phyloP scores from a whole-genome alignment of 352 stramenopile species.

The Globisporangium yorkense region DNA sequence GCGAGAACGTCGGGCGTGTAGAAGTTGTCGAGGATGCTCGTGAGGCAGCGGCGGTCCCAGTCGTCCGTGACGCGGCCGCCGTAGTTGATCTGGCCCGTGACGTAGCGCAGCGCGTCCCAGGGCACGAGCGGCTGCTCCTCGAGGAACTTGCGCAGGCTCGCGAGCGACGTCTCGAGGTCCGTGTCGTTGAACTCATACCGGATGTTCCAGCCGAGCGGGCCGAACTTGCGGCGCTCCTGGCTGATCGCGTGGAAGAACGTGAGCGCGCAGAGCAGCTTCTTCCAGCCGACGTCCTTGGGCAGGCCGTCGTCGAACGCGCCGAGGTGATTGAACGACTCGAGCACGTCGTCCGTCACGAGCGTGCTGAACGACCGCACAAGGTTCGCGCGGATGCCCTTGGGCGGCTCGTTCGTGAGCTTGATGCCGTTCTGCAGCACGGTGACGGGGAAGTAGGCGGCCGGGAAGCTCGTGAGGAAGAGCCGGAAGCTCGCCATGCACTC shows the following conservation, averaged over 20 bases:
- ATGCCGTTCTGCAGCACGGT: constrained; percentile 91
- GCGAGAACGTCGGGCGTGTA: constrained; percentile 83
- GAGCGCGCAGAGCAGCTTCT: constrained; percentile 86
- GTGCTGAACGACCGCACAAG: constrained; percentile 87
- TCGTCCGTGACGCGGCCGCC: constrained; percentile 94
- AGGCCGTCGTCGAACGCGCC: constrained; percentile 58
- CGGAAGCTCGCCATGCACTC: constrained; percentile 73
- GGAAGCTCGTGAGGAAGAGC: constrained; percentile 91
- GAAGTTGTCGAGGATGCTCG: constrained; percentile 91
- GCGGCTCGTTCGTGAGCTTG: constrained; percentile 92
- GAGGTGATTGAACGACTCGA: constrained; percentile 47
- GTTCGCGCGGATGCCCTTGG: constrained; percentile 89
- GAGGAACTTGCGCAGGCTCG: constrained; percentile 88
- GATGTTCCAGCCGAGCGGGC: constrained; percentile 94
- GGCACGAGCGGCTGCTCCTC: constrained; percentile 88
- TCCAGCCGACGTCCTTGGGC: constrained; percentile 71
- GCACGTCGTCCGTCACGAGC: constrained; percentile 70
- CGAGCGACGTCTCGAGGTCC: constrained; percentile 92
- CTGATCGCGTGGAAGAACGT: constrained; percentile 94
- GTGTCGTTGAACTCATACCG: constrained; percentile 96
- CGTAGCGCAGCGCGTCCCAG: constrained; percentile 92
- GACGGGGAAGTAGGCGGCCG: constrained; percentile 89
- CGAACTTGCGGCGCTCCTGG: constrained; percentile 93
- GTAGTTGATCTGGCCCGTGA: constrained; percentile 96
- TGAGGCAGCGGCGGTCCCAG: constrained; percentile 91